Evolutionary conservation across 495 filamentous ascomycete species (phyloP).

Genomic region (Paragyromitra xinjiangensis): DNA sequence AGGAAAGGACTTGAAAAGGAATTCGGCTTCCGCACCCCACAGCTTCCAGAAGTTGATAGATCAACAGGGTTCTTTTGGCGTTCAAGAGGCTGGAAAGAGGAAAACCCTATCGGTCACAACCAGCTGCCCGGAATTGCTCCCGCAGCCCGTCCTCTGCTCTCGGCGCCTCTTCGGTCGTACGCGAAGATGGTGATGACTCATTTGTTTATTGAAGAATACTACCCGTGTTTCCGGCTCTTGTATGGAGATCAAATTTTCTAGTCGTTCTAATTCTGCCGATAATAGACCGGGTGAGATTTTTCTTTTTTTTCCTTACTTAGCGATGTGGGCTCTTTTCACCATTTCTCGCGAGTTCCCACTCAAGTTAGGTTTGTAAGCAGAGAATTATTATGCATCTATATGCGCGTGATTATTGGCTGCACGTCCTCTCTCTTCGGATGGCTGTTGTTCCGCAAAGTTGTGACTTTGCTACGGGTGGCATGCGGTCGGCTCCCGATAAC

Average conservation of each 20-base stretch:
- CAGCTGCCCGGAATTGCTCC: conserved; percentile 42
- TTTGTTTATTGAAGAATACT: conserved; percentile 12
- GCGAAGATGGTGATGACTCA: conserved; percentile 22
- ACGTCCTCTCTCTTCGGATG: conserved; percentile 25
- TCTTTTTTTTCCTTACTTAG: not conserved
- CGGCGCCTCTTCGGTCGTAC: conserved; percentile 12
- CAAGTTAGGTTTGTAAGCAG: conserved; percentile 25
- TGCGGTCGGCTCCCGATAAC: conserved; percentile 38
- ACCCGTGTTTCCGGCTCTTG: conserved; percentile 16
- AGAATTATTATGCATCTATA: not conserved
- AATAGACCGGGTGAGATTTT: not conserved
- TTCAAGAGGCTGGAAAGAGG: conserved; percentile 1
- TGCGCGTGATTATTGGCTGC: conserved; percentile 23
- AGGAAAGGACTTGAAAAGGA: not conserved
- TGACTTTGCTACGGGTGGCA: conserved; percentile 10
- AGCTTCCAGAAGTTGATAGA: conserved; percentile 43
- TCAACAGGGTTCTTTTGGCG: conserved; percentile 37
- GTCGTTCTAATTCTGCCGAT: conserved; percentile 21
- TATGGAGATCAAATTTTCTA: not conserved
- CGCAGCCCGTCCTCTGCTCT: conserved; percentile 26
- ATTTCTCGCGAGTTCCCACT: not conserved
- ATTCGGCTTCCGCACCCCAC: conserved; percentile 29
- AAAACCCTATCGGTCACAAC: conserved; percentile 7
- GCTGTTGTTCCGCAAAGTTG: conserved; percentile 24
- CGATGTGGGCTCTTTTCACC: not conserved